These are phyloP conservation scores for Alternaria hordeiaustralica DNA, from an alignment of 2,329 filamentous ascomycete species.

Conservation along the genomic window DNA sequence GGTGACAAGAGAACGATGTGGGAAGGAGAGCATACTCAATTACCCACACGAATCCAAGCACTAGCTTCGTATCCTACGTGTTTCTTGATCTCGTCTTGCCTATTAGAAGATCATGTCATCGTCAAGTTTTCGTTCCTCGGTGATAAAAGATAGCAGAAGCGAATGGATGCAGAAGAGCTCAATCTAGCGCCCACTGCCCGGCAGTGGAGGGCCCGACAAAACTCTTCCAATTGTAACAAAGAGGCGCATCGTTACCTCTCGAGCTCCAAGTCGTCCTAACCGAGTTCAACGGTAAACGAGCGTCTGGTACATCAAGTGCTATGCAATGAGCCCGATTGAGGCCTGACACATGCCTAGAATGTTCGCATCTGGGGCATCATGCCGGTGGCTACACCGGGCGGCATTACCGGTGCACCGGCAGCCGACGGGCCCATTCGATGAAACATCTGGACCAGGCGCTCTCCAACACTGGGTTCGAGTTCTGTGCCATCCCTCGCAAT, in stretches of 20 bases:
- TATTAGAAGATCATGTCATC: constrained; percentile 4
- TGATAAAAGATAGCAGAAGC: neutral
- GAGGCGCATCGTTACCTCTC: neutral
- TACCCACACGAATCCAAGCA: constrained; percentile 1
- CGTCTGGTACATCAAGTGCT: constrained; percentile 1
- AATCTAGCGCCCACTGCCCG: neutral
- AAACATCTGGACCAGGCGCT: constrained; percentile 79
- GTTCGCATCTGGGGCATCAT: constrained; percentile 40
- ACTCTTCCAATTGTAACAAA: neutral
- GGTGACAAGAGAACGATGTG: constrained; percentile 4
- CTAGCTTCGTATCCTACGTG: neutral
- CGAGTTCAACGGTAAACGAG: neutral
- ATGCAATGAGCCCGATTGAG: constrained; percentile 4
- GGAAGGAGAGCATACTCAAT: constrained; percentile 5
- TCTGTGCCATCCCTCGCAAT: constrained; percentile 95
- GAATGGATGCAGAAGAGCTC: neutral
- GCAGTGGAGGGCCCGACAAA: neutral
- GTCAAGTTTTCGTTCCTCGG: neutral
- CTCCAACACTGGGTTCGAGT: constrained; percentile 81
- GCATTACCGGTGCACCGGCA: constrained; percentile 28
- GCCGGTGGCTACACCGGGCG: constrained; percentile 26
- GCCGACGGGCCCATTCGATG: constrained; percentile 50
- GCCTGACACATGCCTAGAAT: constrained; percentile 23
- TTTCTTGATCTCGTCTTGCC: constrained; percentile 1
- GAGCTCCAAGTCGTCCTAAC: neutral